Conservation (phyloP, 345 rosid genomes). For the Sonneratia caseolaris region DNA sequence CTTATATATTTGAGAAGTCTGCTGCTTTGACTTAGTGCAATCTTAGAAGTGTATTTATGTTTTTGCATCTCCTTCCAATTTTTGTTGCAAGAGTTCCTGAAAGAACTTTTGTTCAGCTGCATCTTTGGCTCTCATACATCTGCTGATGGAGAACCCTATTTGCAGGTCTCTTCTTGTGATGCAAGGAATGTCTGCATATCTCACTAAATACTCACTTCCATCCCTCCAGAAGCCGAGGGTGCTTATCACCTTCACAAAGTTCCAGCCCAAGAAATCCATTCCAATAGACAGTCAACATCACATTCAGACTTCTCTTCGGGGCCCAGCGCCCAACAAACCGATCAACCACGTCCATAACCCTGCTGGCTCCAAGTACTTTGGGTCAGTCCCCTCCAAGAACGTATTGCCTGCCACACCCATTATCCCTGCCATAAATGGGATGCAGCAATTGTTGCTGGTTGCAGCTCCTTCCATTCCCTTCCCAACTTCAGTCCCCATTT, state of each 20-base stretch:
- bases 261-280: conserved; percentile 39
- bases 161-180: conserved; percentile 62
- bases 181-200: conserved; percentile 75
- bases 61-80: neutral
- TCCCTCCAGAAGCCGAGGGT: conserved; percentile 53
- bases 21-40: neutral
- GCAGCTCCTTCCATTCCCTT: conserved; percentile 43
- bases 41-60: neutral
- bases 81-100: no score
- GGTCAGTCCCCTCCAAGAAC: conserved; percentile 31
- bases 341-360: conserved; percentile 27
- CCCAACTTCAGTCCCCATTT: conserved; percentile 47
- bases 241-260: conserved; percentile 65
- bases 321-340: conserved; percentile 45
- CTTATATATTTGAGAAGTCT: neutral
- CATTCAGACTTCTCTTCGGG: conserved; percentile 44
- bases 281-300: conserved; percentile 24
- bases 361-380: conserved; percentile 36
- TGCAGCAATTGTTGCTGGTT: conserved; percentile 39
- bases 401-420: conserved; percentile 53
- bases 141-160: neutral
- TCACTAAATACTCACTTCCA: conserved; percentile 67
- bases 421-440: conserved; percentile 47
- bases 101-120: neutral
- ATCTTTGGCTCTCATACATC: neutral